A percentile compares a stretch with the other conserved stretches of the same genome.
These are phyloP conservation scores for Salvia splendens DNA, from an alignment of 257 asterid genomes.

Conservation along the genomic window DNA sequence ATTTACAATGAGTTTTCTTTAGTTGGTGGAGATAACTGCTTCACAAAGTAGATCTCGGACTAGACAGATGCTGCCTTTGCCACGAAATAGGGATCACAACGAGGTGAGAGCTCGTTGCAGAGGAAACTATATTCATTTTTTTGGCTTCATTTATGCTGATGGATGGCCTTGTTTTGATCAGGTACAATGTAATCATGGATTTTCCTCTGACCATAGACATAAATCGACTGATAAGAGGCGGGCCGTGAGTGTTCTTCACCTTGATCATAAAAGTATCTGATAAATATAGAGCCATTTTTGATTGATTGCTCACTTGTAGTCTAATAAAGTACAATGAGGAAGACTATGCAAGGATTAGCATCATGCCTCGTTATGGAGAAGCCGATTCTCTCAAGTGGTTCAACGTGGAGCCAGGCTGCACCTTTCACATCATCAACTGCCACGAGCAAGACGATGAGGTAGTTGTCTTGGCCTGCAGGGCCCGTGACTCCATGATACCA, in stretches of 20 bases:
- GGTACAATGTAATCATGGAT: slow-evolving; percentile 69
- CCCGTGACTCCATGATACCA: slow-evolving; percentile 56
- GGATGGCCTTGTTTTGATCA: slow-evolving; percentile 15
- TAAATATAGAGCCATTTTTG: neutral
- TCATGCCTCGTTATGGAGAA: slow-evolving; percentile 84
- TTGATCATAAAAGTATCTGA: neutral
- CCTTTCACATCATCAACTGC: slow-evolving; percentile 69
- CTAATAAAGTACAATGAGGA: slow-evolving; percentile 49
- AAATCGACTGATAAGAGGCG: slow-evolving; percentile 54
- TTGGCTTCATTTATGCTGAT: slow-evolving; percentile 3
- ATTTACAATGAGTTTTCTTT: neutral
- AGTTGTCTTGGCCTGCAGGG: slow-evolving; percentile 55
- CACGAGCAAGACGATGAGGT: slow-evolving; percentile 65
- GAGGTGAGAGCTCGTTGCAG: slow-evolving; percentile 31
- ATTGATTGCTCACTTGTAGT: slow-evolving; percentile 30
- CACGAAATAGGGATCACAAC: slow-evolving; percentile 65
- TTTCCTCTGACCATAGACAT: slow-evolving; percentile 58
- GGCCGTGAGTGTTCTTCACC: slow-evolving; percentile 52
- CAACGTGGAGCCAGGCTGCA: slow-evolving; percentile 56
- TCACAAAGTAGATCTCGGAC: slow-evolving; percentile 62
- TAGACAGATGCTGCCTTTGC: slow-evolving; percentile 60
- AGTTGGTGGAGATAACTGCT: slow-evolving; percentile 62
- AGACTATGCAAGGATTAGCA: slow-evolving; percentile 65
- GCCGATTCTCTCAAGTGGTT: slow-evolving; percentile 68
- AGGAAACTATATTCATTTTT: too few relatives aligned